Base-by-base conservation (phyloP, 1,284 basidiomycete species). In the Cutaneotrichosporon cavernicola region DNA sequence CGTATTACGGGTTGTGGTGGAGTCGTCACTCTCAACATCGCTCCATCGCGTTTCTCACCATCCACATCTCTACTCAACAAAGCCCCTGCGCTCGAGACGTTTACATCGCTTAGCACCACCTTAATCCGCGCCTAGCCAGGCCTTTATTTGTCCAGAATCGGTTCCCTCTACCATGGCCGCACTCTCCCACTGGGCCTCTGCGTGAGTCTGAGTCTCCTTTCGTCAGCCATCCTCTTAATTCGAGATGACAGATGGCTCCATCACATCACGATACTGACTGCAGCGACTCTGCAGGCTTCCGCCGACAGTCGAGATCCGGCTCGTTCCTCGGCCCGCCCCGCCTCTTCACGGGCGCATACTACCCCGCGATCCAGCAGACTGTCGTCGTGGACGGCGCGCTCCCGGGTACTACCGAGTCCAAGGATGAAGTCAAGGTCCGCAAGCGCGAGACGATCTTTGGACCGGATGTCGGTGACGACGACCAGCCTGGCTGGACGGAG, bases 401-500 rank as follows among this genome's bases (percentile, higher is more conserved):
- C 2, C 60, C 56, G 0, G 55, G 34, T 16, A 36, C 38, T 16
- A 36, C 38, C 16, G 61, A 57, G 57, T 63, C 62, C 40, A 71
- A 60, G 62, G 63, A 81, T 62, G 67, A 69, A 32, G 64, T 56
- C 56, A 72, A 81, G 64, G 81, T 83, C 58, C 84, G 82, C 72
- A 84, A 84, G 68, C 80, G 84, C 38, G 85, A 87, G 73, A 87
- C 85, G 0, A 82, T 90, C 36, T 90, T 90, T 76, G 88, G 88
- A 0, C 88, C 88, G n/a, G 86, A 85, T 70, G 86, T 90, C 53
- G 88, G 88, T 5, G 83, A 86, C 40, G 85, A 81, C 56, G 80
- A 80, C 68, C 78, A 79, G 65, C 77, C 77, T 5, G 76, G 79
- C 43, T 76, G 76, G 78, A 74, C 72, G 2, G 68, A 72, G 55